Percentiles rank a stretch among this genome's conserved stretches.
phyloP scores from a whole-genome alignment of 1,284 basidiomycete species.

The Bondarzewia mesenterica region DNA sequence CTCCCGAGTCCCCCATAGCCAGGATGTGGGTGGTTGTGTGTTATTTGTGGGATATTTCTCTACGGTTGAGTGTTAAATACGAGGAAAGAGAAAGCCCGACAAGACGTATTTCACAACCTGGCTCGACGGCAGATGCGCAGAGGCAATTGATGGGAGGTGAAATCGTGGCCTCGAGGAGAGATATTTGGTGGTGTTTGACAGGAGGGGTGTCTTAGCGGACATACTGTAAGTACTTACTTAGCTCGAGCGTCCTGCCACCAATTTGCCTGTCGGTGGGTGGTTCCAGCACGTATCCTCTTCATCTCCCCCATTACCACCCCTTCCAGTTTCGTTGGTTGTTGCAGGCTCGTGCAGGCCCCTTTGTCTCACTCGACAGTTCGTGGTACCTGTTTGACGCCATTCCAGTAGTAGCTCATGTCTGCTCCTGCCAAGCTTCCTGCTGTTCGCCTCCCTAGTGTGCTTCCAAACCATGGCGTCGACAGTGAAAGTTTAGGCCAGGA shows the following conservation, averaged over 20 bases:
- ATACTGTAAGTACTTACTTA: not conserved
- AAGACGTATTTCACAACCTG: too few species aligned
- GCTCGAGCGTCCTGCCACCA: not conserved
- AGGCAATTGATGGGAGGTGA: not conserved
- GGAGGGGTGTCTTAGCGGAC: not conserved
- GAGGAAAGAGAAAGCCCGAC: too few species aligned
- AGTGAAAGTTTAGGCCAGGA: slow-evolving; percentile 24
- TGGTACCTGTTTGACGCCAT: too few species aligned
- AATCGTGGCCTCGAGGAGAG: not conserved
- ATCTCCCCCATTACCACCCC: not conserved
- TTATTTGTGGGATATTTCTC: too few species aligned
- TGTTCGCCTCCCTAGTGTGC: slow-evolving; percentile 28
- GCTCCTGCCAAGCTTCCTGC: slow-evolving; percentile 21
- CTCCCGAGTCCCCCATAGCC: too few species aligned
- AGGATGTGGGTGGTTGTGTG: too few species aligned
- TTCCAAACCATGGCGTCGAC: slow-evolving; percentile 20
- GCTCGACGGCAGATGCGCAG: too few species aligned
- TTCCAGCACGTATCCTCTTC: not conserved
- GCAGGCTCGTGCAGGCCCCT: slow-evolving; percentile 11
- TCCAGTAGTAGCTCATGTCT: slow-evolving; percentile 19
- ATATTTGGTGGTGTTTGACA: slow-evolving; percentile 6
- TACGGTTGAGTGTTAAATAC: too few species aligned
- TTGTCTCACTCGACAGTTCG: slow-evolving; percentile 9
- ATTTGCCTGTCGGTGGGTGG: not conserved
- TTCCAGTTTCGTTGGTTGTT: too few species aligned